These are phyloP conservation scores for Starmerella gropengiesseri DNA, from an alignment of 805 yeast genomes.

Conservation along the genomic window DNA sequence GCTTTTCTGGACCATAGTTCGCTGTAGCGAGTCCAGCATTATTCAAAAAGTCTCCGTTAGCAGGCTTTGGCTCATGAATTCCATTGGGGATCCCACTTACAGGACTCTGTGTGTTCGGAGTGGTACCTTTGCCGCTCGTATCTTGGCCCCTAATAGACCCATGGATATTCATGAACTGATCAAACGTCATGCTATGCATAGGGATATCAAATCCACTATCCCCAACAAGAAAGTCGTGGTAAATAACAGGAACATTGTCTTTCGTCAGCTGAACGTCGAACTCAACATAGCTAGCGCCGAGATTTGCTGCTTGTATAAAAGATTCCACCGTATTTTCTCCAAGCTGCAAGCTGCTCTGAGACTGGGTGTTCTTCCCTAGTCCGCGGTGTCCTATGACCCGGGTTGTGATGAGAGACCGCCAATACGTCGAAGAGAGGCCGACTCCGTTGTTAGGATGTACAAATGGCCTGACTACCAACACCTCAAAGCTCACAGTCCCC, in stretches of 20 bases:
- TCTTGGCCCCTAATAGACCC: constrained; percentile 14
- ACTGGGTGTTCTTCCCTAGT: constrained; percentile 71
- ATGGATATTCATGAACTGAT: constrained; percentile 49
- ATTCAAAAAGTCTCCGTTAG: too few relatives aligned
- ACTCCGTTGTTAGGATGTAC: constrained; percentile 55
- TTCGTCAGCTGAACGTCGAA: constrained; percentile 93
- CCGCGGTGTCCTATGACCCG: constrained; percentile 96
- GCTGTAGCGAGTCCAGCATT: too few relatives aligned
- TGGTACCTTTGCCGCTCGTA: not conserved
- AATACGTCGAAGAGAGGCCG: constrained; percentile 64
- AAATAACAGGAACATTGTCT: constrained; percentile 82
- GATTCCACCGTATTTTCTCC: constrained; percentile 95
- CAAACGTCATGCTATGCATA: constrained; percentile 82
- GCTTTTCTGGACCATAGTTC: not conserved
- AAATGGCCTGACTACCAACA: constrained; percentile 61
- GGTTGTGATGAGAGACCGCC: constrained; percentile 82
- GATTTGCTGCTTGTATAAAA: constrained; percentile 87
- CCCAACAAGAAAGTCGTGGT: constrained; percentile 88
- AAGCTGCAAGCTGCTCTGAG: constrained; percentile 67
- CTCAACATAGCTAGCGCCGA: constrained; percentile 94
- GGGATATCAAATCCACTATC: constrained; percentile 95
- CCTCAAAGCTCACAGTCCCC: constrained; percentile 70
- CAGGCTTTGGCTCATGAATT: too few relatives aligned
- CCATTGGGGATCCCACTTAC: not conserved
- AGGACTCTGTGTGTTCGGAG: not conserved